Percentiles rank a stretch among this genome's conserved stretches.
phyloP scores from a whole-genome alignment of 2,329 filamentous ascomycete genomes.

The Blumeriella jaapii region DNA sequence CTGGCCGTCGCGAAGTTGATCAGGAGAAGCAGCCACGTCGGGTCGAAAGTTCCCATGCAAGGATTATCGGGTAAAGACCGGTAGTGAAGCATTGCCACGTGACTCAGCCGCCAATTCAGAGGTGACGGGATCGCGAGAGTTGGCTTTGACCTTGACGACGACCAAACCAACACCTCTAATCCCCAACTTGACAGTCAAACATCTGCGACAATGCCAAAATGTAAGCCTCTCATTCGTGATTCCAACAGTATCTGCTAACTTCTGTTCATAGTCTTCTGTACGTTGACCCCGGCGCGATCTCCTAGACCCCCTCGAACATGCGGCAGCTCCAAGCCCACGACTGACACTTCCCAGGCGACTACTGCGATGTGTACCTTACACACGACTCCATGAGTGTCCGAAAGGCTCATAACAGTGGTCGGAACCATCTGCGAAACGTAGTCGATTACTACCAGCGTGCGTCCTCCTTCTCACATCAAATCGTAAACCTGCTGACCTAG shows the following conservation, averaged over 20 bases:
- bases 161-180: background rate
- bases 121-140: no score
- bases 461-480: constrained; percentile 19
- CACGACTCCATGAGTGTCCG: constrained; percentile 99
- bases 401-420: constrained; percentile 93
- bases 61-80: no score
- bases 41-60: constrained; percentile 6
- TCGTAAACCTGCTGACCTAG: constrained; percentile 5
- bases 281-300: constrained; percentile 25
- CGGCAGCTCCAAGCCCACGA: constrained; percentile 6
- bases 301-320: constrained; percentile 7
- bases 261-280: constrained; percentile 55
- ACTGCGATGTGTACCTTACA: constrained; percentile 99
- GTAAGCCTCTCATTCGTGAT: constrained; percentile 41
- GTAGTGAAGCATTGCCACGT: no score
- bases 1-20: constrained; percentile 3
- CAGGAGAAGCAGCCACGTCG: background rate
- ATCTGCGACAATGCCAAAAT: constrained; percentile 66
- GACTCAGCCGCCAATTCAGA: no score
- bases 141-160: no score
- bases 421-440: constrained; percentile 95
- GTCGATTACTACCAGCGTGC: constrained; percentile 95
- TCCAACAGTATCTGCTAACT: constrained; percentile 27
- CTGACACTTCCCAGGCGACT: constrained; percentile 52
- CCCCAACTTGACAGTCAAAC: constrained; percentile 1